Evolutionary conservation across 768 basidiomycete genomes (phyloP).

Genomic region (Psilocybe tampanensis): DNA sequence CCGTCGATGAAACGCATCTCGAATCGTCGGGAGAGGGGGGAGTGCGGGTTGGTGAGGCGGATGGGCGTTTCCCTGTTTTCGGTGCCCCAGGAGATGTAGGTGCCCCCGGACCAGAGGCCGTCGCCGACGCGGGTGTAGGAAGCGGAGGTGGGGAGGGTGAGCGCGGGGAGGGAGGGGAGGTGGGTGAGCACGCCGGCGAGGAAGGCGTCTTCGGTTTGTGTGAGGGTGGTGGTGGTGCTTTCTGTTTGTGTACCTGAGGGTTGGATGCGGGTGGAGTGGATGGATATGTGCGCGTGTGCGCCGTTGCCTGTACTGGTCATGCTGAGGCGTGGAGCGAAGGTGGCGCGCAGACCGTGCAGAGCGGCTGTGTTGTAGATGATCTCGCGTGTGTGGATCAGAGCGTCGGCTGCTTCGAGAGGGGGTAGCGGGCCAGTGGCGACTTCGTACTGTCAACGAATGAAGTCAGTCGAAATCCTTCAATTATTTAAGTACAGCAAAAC

Average conservation of each 20-base stretch:
- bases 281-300: constrained; percentile 68
- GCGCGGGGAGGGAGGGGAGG: constrained; percentile 56
- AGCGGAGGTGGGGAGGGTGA: constrained; percentile 60
- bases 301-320: constrained; percentile 49
- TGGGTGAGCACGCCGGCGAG: constrained; percentile 60
- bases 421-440: constrained; percentile 66
- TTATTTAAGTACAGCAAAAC: background rate
- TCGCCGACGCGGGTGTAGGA: constrained; percentile 70
- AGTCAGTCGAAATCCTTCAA: no score
- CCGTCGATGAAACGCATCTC: constrained; percentile 67
- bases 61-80: constrained; percentile 71
- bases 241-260: no score
- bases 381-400: constrained; percentile 66
- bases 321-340: constrained; percentile 61
- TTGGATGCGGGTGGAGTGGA: constrained; percentile 47
- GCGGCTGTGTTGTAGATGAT: constrained; percentile 66
- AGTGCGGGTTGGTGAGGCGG: constrained; percentile 52
- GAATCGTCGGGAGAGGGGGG: constrained; percentile 55
- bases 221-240: constrained; percentile 34
- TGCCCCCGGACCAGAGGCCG: constrained; percentile 73
- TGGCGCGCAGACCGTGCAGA: constrained; percentile 67
- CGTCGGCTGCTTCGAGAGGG: constrained; percentile 69
- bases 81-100: constrained; percentile 67
- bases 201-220: constrained; percentile 54
- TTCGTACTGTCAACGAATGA: constrained; percentile 62